Evolutionary conservation across 805 yeast species (phyloP).

Genomic region (Phaffomyces antillensis): DNA sequence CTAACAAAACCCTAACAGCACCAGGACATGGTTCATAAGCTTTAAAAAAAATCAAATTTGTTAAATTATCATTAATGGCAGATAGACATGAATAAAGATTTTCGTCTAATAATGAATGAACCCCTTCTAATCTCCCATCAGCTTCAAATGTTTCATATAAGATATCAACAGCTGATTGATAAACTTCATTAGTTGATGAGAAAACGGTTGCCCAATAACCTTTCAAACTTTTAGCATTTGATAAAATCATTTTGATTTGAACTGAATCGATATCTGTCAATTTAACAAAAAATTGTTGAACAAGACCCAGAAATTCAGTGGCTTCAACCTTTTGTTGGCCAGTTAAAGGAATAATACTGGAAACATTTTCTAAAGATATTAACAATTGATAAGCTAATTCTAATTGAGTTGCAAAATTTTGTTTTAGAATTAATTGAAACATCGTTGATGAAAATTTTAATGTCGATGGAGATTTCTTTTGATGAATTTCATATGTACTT

Average conservation of each 20-base stretch:
- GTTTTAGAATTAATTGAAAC: conserved; percentile 24
- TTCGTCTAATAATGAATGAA: conserved; percentile 43
- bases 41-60: conserved; percentile 36
- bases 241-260: conserved; percentile 32
- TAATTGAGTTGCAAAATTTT: conserved; percentile 16
- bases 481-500: conserved; percentile 30
- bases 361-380: conserved; percentile 22
- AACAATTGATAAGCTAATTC: conserved; percentile 20
- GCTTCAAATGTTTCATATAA: conserved; percentile 74
- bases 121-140: conserved; percentile 71
- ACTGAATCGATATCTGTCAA: conserved; percentile 33
- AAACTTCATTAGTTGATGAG: conserved; percentile 49
- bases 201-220: conserved; percentile 74
- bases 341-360: conserved; percentile 21
- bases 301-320: conserved; percentile 21
- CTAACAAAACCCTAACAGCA: conserved; percentile 68
- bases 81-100: conserved; percentile 39
- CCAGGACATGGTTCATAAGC: conserved; percentile 71
- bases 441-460: conserved; percentile 23
- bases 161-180: conserved; percentile 64
- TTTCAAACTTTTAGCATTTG: conserved; percentile 36
- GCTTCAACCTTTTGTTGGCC: conserved; percentile 23
- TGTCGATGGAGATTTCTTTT: conserved; percentile 25
- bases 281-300: conserved; percentile 31
- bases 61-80: conserved; percentile 42